Percentiles rank a stretch among this genome's conserved stretches.
Evolutionary conservation across 306 rosid genomes (phyloP).

Genomic region (Urtica urens): DNA sequence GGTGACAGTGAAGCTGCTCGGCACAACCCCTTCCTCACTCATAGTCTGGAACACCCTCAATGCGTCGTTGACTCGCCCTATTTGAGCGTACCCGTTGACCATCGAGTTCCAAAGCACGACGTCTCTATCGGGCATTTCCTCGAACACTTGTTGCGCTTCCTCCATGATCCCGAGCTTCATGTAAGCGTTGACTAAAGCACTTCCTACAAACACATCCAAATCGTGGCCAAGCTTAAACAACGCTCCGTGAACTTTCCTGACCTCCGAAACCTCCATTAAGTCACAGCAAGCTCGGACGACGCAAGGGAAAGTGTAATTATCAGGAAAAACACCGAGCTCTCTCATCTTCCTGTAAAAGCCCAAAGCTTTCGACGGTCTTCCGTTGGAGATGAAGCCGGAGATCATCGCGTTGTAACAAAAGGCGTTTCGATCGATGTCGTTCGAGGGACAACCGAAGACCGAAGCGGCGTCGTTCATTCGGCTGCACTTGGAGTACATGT

Average conservation of each 20-base stretch:
- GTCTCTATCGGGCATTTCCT: conserved; percentile 55
- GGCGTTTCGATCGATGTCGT: conserved; percentile 35
- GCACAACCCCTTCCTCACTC: conserved; percentile 39
- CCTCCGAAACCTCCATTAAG: conserved; percentile 37
- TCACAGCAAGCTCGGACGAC: conserved; percentile 52
- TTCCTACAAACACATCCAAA: conserved; percentile 61
- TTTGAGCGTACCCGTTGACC: conserved; percentile 64
- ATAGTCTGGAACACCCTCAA: conserved; percentile 49
- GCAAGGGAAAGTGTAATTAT: conserved; percentile 63
- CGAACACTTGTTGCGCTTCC: conserved; percentile 57
- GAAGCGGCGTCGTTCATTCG: conserved; percentile 34
- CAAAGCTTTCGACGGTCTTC: conserved; percentile 27
- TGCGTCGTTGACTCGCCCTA: conserved; percentile 56
- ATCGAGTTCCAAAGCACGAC: conserved; percentile 81
- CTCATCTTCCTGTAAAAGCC: conserved; percentile 46
- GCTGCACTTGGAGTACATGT: conserved; percentile 73
- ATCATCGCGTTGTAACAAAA: conserved; percentile 64
- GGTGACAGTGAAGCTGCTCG: conserved; percentile 46
- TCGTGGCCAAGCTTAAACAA: conserved; percentile 64
- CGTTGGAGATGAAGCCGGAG: conserved; percentile 57
- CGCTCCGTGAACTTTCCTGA: conserved; percentile 58
- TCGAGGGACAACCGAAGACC: conserved; percentile 32
- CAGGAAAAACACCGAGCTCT: conserved; percentile 39
- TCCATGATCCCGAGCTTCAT: conserved; percentile 38
- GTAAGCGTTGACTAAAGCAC: conserved; percentile 64